These are phyloP conservation scores for Purshia tridentata DNA, from an alignment of 306 rosid genomes.

Conservation along the genomic window DNA sequence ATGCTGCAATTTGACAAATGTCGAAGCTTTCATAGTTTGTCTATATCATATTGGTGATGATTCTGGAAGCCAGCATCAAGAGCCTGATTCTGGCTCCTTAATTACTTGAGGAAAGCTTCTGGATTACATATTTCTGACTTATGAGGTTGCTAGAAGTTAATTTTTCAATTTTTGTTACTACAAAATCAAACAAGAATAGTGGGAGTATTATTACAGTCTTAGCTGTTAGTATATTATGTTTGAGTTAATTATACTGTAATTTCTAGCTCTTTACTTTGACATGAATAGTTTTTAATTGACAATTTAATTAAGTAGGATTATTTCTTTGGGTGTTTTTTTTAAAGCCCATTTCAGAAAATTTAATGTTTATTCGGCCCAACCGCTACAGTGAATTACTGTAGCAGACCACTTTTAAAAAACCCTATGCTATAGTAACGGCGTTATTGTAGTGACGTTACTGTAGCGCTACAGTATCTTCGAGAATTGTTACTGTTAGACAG, in stretches of 20 bases:
- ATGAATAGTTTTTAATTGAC: slow-evolving; percentile 14
- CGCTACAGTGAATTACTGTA: too few relatives aligned
- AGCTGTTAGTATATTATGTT: neutral
- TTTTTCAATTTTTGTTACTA: neutral
- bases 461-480: too few relatives aligned
- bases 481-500: too few relatives aligned
- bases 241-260: neutral
- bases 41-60: neutral
- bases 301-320: neutral
- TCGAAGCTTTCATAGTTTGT: neutral
- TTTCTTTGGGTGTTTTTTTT: too few relatives aligned
- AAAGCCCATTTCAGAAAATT: too few relatives aligned
- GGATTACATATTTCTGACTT: too few relatives aligned
- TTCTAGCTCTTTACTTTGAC: slow-evolving; percentile 6
- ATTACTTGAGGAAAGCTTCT: neutral
- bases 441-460: too few relatives aligned
- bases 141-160: neutral
- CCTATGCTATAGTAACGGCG: too few relatives aligned
- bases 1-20: neutral
- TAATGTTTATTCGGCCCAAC: too few relatives aligned
- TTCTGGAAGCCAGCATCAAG: neutral
- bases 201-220: neutral
- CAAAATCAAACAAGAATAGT: neutral
- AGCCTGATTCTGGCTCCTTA: neutral
- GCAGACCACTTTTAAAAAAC: too few relatives aligned